These are phyloP conservation scores for Heritiera fomes DNA, from an alignment of 345 rosid species.

Conservation along the genomic window DNA sequence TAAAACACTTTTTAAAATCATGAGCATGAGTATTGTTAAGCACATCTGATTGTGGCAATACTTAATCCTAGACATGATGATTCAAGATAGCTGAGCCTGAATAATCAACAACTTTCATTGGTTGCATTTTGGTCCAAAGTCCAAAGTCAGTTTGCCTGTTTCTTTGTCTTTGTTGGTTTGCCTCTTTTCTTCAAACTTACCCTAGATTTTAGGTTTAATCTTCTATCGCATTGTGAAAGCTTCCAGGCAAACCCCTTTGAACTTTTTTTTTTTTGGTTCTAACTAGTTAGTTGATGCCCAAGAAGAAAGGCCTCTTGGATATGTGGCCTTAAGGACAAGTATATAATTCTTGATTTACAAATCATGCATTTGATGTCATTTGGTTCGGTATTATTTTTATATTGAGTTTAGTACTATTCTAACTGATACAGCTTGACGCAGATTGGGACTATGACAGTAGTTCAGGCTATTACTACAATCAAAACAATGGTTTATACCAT, in stretches of 20 bases:
- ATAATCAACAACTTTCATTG: background rate
- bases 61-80: background rate
- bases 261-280: slow-evolving; percentile 26
- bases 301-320: slow-evolving; percentile 21
- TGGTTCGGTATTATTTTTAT: slow-evolving; percentile 6
- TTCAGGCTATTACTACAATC: slow-evolving; percentile 71
- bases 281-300: slow-evolving; percentile 28
- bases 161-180: slow-evolving; percentile 12
- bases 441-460: slow-evolving; percentile 72
- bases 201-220: background rate
- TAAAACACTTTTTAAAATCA: too few species aligned
- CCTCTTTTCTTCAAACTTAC: background rate
- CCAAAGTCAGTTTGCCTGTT: slow-evolving; percentile 5
- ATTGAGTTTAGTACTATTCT: slow-evolving; percentile 28
- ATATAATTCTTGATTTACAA: slow-evolving; percentile 18
- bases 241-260: slow-evolving; percentile 15
- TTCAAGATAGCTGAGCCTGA: background rate
- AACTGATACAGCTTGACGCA: slow-evolving; percentile 52
- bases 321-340: slow-evolving; percentile 32
- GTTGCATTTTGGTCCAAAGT: slow-evolving; percentile 2
- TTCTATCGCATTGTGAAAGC: background rate
- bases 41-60: background rate
- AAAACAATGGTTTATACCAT: slow-evolving; percentile 55
- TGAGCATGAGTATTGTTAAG: background rate
- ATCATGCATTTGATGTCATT: background rate